Evolutionary conservation across 2,329 filamentous ascomycete genomes (phyloP).

Genomic region (Epichloe sibirici): DNA sequence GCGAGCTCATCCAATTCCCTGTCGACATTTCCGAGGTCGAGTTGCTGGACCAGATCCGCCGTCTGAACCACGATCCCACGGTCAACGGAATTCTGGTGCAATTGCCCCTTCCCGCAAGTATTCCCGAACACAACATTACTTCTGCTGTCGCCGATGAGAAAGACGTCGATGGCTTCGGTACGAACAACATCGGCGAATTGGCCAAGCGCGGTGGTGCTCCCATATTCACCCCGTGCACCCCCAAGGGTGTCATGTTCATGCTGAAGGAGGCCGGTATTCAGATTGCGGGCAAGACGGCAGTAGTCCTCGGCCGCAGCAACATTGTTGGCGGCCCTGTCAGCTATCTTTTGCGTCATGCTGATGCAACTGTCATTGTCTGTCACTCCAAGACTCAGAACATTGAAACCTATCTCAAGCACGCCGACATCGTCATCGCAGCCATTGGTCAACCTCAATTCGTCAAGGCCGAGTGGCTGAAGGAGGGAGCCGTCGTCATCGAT

Average conservation of each 20-base stretch:
- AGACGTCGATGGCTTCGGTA: constrained; percentile 95
- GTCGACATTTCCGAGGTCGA: constrained; percentile 74
- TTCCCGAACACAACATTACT: constrained; percentile 83
- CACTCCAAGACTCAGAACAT: constrained; percentile 77
- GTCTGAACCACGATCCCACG: constrained; percentile 72
- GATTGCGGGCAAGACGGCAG: constrained; percentile 79
- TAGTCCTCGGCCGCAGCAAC: constrained; percentile 88
- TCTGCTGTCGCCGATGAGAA: constrained; percentile 87
- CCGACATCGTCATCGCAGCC: constrained; percentile 83
- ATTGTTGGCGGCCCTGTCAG: constrained; percentile 97
- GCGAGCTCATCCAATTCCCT: constrained; percentile 73
- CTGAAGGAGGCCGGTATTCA: constrained; percentile 75
- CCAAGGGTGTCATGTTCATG: constrained; percentile 92
- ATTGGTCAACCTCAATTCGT: constrained; percentile 82
- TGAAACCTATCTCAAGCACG: constrained; percentile 61
- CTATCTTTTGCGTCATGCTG: constrained; percentile 86
- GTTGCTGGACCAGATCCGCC: constrained; percentile 68
- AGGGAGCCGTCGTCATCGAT: constrained; percentile 89
- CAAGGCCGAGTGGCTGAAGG: constrained; percentile 91
- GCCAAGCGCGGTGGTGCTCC: constrained; percentile 88
- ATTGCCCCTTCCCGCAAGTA: constrained; percentile 75
- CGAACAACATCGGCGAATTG: constrained; percentile 88
- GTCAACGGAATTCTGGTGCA: constrained; percentile 93
- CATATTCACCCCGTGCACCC: constrained; percentile 87
- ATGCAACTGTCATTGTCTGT: constrained; percentile 93